Percentiles rank a stretch among this genome's conserved stretches.
Evolutionary conservation across 108 stramenopile genomes (phyloP).

Genomic region (Aureococcus anophagefferens): DNA sequence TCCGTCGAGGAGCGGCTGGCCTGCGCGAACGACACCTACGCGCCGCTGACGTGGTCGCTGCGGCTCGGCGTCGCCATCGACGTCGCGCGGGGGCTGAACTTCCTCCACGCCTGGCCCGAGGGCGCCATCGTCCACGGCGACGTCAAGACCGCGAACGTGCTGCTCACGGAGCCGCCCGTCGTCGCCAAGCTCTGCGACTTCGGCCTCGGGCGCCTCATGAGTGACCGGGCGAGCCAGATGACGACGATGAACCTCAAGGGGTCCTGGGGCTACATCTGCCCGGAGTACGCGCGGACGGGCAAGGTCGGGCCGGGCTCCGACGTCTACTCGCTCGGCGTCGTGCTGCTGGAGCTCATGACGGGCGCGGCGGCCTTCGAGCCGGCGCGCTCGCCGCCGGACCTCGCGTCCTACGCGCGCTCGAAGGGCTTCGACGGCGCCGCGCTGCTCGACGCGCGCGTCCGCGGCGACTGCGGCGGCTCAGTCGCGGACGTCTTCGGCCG

Average conservation of each 20-base stretch:
- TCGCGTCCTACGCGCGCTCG: background rate
- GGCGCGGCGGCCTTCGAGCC: background rate
- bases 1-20: background rate
- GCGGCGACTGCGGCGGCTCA: too few relatives aligned
- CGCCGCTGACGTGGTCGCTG: background rate
- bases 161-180: conserved; percentile 8
- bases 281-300: background rate
- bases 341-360: background rate
- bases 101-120: conserved; percentile 29
- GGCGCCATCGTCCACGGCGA: conserved; percentile 23
- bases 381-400: background rate
- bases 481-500: too few relatives aligned
- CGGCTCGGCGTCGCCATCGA: conserved; percentile 14
- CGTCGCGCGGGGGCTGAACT: conserved; percentile 29
- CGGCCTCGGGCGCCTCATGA: conserved; percentile 26
- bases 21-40: too few relatives aligned
- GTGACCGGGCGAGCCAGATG: background rate
- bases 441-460: background rate
- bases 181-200: conserved; percentile 33
- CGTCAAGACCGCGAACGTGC: conserved; percentile 38
- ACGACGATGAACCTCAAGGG: background rate
- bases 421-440: background rate
- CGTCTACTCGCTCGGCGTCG: background rate
- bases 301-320: background rate
- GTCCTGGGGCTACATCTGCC: background rate